Evolutionary conservation across 306 rosid genomes (phyloP), one percentile per base, ranked within the genome.

Genomic region (Trifolium pratense): DNA sequence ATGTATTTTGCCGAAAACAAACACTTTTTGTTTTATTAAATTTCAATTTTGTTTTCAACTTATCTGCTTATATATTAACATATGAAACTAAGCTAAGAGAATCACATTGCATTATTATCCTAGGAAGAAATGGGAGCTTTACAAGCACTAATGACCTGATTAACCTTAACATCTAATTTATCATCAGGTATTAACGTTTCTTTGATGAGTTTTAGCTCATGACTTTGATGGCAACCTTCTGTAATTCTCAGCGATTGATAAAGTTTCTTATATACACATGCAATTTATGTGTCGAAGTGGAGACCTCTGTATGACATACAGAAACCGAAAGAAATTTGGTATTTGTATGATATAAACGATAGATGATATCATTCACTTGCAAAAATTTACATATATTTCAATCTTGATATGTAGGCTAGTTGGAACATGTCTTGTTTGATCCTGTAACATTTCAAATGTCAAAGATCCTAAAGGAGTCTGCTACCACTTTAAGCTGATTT

Each of bases 401-500:
- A 39, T 39, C 68, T 68, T 74, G 48, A 69, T 48, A 7, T 69
- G 31, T 42, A 37, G 42, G 20, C 21, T 68, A 39, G 58, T 51
- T 70, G 37, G 57, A 40, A 45, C 25, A 37, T 49, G 58, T 70
- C 45, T 51, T 11, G 26, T 43, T 56, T 29, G 15, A 23, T 63
- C 37, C 13, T 14, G 3, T 60, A 31, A 48, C 45, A 70, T 49
- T 34, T 91, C 79, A 91, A 21, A 91, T 88, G 85, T 94, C 96
- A 20, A 94, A 74, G 71, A 94, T 78, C 68, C 84, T 88, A 80
- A 94, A 94, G 40, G 99, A 94, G 75, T 94, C 97, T 4, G 99
- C 99, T 1, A 91, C 97, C 74, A 90, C 96, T 88, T 90, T 88
- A 40, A 91, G 96, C 85, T 86, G 71, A 63, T 88, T 80, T 31